These are phyloP conservation scores for Dorcoceras hygrometricum DNA, from an alignment of 257 asterid genomes.

Conservation along the genomic window DNA sequence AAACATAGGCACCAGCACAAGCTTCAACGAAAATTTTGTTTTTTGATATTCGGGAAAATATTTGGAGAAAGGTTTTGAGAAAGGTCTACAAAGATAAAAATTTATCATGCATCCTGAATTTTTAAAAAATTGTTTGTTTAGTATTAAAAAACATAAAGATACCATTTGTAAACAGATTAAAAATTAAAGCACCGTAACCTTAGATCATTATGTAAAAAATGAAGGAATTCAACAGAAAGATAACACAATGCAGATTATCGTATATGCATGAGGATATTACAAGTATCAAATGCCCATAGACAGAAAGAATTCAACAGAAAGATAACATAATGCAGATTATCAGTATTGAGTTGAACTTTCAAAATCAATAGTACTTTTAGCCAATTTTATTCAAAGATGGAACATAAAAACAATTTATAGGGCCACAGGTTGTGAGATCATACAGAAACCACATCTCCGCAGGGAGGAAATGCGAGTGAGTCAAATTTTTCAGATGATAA, in stretches of 20 bases:
- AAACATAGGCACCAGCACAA: neutral
- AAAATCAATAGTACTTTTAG: slow-evolving; percentile 13
- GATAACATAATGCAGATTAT: slow-evolving; percentile 4
- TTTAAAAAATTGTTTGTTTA: too few relatives aligned
- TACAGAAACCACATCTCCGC: neutral
- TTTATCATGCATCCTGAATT: too few relatives aligned
- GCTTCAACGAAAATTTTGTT: neutral
- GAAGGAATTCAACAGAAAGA: too few relatives aligned
- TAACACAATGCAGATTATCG: too few relatives aligned
- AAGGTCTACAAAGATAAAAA: too few relatives aligned
- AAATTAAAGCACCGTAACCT: too few relatives aligned
- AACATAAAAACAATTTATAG: slow-evolving; percentile 8
- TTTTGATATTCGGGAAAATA: too few relatives aligned
- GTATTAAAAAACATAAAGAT: too few relatives aligned
- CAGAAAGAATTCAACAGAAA: slow-evolving; percentile 18
- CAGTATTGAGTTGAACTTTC: slow-evolving; percentile 4
- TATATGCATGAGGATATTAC: slow-evolving; percentile 1
- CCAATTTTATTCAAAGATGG: neutral
- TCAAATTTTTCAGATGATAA: slow-evolving; percentile 21
- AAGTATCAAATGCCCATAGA: slow-evolving; percentile 10
- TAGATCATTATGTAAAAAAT: too few relatives aligned
- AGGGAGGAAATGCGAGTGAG: slow-evolving; percentile 22
- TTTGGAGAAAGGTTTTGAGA: too few relatives aligned
- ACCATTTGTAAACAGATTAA: too few relatives aligned
- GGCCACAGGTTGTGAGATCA: slow-evolving; percentile 3